Percentiles rank a stretch among this genome's conserved stretches.
phyloP scores from a whole-genome alignment of 768 basidiomycete species.

The Mycena kentingensis region DNA sequence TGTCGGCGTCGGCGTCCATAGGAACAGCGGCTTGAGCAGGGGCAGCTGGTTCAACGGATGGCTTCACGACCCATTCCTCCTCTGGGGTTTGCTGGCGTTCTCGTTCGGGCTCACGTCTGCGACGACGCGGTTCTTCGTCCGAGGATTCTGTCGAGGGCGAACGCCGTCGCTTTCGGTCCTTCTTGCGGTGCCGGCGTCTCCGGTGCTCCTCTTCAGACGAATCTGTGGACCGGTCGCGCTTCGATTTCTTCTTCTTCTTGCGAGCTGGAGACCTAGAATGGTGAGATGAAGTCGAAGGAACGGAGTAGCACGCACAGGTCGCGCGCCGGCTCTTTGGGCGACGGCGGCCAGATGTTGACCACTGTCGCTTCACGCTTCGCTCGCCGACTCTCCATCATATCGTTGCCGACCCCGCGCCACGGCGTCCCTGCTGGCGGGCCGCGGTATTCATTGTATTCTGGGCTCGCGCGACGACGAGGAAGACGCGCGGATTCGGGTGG shows the following conservation, averaged over 20 bases:
- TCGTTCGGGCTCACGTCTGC: constrained; percentile 58
- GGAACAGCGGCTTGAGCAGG: constrained; percentile 24
- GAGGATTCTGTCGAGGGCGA: constrained; percentile 50
- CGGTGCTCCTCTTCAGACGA: too few species aligned
- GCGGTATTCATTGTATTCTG: constrained; percentile 61
- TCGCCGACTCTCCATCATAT: constrained; percentile 77
- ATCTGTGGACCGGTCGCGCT: constrained; percentile 60
- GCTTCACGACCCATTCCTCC: constrained; percentile 70
- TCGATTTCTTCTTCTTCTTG: constrained; percentile 58
- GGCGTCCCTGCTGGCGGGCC: constrained; percentile 33
- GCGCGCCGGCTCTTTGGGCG: constrained; percentile 69
- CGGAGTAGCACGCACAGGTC: constrained; percentile 40
- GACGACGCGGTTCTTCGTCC: constrained; percentile 59
- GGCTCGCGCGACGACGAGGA: constrained; percentile 56
- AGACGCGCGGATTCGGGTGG: constrained; percentile 38
- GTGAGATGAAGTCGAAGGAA: not conserved
- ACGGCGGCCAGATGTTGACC: constrained; percentile 78
- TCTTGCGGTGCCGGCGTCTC: too few species aligned
- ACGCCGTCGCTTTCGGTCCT: too few species aligned
- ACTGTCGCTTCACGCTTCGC: constrained; percentile 60
- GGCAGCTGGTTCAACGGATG: constrained; percentile 29
- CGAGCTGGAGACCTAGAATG: constrained; percentile 57
- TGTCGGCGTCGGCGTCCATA: constrained; percentile 44
- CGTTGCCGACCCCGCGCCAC: constrained; percentile 41
- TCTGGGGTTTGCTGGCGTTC: constrained; percentile 37